Base-by-base conservation (phyloP, 495 filamentous ascomycete genomes). In the Podospora pseudoanserina region DNA sequence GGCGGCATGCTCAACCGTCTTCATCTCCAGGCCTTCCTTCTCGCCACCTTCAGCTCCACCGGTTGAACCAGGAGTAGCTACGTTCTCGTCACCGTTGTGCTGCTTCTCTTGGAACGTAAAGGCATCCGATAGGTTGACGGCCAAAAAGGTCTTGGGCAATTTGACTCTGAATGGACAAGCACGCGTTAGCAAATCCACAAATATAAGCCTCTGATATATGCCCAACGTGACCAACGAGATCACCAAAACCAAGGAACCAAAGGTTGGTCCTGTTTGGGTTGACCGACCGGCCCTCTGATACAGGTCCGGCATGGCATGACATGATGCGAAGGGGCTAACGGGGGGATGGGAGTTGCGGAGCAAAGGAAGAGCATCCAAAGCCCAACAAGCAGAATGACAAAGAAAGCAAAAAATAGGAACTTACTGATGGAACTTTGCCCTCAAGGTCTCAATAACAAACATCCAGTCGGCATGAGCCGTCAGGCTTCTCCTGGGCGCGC, bases 391-490 rank as follows among this genome's bases (percentile, higher is more conserved):
- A 61, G 64, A 56, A 16, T 27, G 28, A 27, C 3, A 66, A 63
- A n/a, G 16, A 61, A 67, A 67, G 57, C 20, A 60, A 57, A 49
- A 19, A 23, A 30, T 58, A 26, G 55, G 55, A 58, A 66, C 91
- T 84, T 85, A 95, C 92, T 91, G 92, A 71, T 96, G 90, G 73
- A 99, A 99, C 77, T 96, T 97, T 28, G 91, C 96, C 70, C 93
- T 86, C 63, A 99, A 80, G 3, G 94, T 98, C 78, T 97, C 93
- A 66, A 99, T 91, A 30, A 97, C 91, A 69, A 92, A 85, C 78
- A 94, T 96, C 96, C 96, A 99, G 75, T 98, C 92, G 23, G 86
- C 84, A 77, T 99, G 95, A n/a, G 90, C 87, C 16, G 94, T 97
- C 70, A 99, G 78, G 76, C 92, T 96, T 65, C 95, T 85, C 68